These are phyloP conservation scores for Podospora appendiculata DNA, from an alignment of 495 filamentous ascomycete genomes.

Conservation along the genomic window DNA sequence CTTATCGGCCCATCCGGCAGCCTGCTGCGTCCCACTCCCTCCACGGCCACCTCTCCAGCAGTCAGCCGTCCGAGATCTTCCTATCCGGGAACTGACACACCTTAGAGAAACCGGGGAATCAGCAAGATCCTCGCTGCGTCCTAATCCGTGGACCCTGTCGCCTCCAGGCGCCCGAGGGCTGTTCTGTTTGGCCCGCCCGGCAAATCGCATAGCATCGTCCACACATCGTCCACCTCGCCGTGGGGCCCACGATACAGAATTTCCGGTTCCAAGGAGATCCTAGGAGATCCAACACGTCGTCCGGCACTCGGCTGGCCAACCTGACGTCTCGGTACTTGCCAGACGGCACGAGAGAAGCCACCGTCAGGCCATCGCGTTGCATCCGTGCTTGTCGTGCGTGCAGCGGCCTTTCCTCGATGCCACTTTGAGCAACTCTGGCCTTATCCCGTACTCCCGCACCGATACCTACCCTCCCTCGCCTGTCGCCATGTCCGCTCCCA, in stretches of 20 bases:
- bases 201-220: background rate
- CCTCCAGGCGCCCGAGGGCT: background rate
- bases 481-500: slow-evolving; percentile 39
- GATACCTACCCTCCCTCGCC: slow-evolving; percentile 18
- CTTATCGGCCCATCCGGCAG: too few relatives aligned
- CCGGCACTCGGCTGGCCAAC: background rate
- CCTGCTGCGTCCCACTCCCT: too few relatives aligned
- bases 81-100: background rate
- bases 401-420: slow-evolving; percentile 3
- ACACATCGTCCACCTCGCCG: background rate
- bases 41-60: too few relatives aligned
- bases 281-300: background rate
- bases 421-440: slow-evolving; percentile 9
- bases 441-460: slow-evolving; percentile 7
- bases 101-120: background rate
- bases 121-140: background rate
- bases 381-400: background rate
- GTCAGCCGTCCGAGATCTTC: background rate
- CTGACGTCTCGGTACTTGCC: slow-evolving; percentile 6
- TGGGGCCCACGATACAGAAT: slow-evolving; percentile 3
- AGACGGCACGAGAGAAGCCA: background rate
- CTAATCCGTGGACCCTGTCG: slow-evolving; percentile 12
- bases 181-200: slow-evolving; percentile 5
- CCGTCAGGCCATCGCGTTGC: slow-evolving; percentile 1
- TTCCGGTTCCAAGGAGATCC: background rate